Conservation (phyloP, 1,284 basidiomycete species). For the Rhizoctonia solani region DNA sequence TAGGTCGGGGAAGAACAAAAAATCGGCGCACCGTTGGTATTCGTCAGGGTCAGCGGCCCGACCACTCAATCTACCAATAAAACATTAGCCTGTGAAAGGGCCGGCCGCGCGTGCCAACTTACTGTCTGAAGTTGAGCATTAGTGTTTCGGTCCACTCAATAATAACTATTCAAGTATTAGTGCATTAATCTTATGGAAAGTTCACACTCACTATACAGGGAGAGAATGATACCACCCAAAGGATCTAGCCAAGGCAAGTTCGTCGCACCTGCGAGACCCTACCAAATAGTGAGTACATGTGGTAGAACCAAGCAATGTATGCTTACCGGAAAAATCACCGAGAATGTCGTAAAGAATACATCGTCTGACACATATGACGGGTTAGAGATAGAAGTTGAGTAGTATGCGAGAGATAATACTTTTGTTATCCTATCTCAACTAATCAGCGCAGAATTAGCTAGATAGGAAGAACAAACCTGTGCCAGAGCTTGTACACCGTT, state of each 20-base stretch:
- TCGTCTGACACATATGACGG: slow-evolving; percentile 6
- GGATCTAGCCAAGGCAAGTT: slow-evolving; percentile 29
- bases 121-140: slow-evolving; percentile 28
- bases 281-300: background rate
- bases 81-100: too few relatives aligned
- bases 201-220: slow-evolving; percentile 30
- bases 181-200: background rate
- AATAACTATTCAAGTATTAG: slow-evolving; percentile 9
- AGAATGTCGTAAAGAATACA: slow-evolving; percentile 27
- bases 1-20: background rate
- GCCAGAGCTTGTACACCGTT: slow-evolving; percentile 25
- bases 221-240: slow-evolving; percentile 25
- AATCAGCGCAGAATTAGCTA: background rate
- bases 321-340: slow-evolving; percentile 23
- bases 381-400: background rate
- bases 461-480: background rate
- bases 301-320: background rate
- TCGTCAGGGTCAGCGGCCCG: slow-evolving; percentile 11
- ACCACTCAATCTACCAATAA: slow-evolving; percentile 6
- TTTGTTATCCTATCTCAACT: slow-evolving; percentile 24
- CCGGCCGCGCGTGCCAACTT: too few relatives aligned
- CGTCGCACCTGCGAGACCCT: slow-evolving; percentile 4
- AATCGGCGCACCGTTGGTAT: background rate
- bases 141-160: slow-evolving; percentile 33
- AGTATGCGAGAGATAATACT: background rate